Base-by-base conservation (phyloP, 345 rosid species). In the Laguncularia racemosa region DNA sequence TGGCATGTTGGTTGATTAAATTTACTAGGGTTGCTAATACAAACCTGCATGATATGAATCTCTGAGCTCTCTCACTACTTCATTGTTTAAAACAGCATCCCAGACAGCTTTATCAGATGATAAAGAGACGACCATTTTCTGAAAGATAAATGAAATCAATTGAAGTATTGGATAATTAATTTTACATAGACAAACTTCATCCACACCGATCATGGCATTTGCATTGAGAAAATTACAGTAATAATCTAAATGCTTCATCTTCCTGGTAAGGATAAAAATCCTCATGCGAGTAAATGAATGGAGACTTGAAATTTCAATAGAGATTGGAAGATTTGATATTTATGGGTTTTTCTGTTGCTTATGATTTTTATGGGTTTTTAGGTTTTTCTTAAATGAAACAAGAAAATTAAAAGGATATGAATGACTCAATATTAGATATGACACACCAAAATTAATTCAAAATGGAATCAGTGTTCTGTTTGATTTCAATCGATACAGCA, bases 61-160 rank as follows among this genome's bases (percentile, higher is more conserved):
- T 57, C 84, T 74, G 48, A 91, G 84, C 72, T 88, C 88, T 14
- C 68, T 77, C 17, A 91, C 96, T 16, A 59, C 89, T 21, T 79
- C 79, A 66, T 91, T 85, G 53, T 72, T 85, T 79, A 85, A 70
- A 62, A 91, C 93, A 33, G 97, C 97, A 69, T 83, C 71, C 93
- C 96, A 87, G 20, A 91, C 96, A 69, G 84, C 86, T 63, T 45
- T 69, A 55, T 91, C 97, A 14, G 97, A 88, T 61, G 95, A 72
- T 60, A 91, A 52, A 1, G 97, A 85, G 56, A 78, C 13, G 13
- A 91, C 97, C 89, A 85, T 91, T 70, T 61, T 83, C 97, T 90
- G 82, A 52, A 62, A 21, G 28, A 28, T 43, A 53, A 3, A 21
- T 44, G 38, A 21, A 23, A 15, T 49, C 20, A 18, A 26, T 13